Evolutionary conservation across 441 rosid genomes (phyloP).

Genomic region (Hura crepitans): DNA sequence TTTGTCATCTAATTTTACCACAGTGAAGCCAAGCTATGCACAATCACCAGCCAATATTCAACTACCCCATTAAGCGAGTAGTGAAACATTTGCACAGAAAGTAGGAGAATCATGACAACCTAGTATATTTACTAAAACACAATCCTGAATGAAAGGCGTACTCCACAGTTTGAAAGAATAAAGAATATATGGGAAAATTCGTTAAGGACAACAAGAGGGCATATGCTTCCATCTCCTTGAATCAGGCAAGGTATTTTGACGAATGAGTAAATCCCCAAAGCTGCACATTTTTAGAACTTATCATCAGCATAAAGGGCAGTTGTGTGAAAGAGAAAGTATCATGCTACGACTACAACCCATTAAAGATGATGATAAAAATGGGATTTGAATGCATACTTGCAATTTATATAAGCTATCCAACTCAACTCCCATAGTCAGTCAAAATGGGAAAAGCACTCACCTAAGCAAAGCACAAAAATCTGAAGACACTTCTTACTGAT

Average conservation of each 20-base stretch:
- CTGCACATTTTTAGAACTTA: slow-evolving; percentile 35
- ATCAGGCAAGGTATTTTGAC: slow-evolving; percentile 37
- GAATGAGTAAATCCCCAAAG: slow-evolving; percentile 71
- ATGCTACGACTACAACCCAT: neutral
- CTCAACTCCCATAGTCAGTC: neutral
- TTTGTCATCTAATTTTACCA: too few species aligned
- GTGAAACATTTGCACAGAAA: too few species aligned
- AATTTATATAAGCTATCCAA: neutral
- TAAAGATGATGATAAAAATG: neutral
- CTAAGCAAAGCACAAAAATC: too few species aligned
- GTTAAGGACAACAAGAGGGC: neutral
- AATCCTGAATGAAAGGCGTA: neutral
- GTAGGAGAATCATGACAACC: neutral
- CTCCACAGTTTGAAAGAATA: slow-evolving; percentile 24
- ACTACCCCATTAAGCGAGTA: neutral
- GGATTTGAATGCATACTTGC: neutral
- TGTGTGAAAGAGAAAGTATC: neutral
- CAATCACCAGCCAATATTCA: neutral
- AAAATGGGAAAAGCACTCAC: neutral
- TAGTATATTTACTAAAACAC: neutral
- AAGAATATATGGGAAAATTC: slow-evolving; percentile 18
- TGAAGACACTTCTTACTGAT: too few species aligned
- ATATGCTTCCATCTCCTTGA: slow-evolving; percentile 16
- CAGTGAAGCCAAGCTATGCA: too few species aligned
- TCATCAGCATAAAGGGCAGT: neutral